Percentiles rank a stretch among this genome's conserved stretches.
Evolutionary conservation across 495 filamentous ascomycete species (phyloP).

Genomic region (Neurospora sp.): DNA sequence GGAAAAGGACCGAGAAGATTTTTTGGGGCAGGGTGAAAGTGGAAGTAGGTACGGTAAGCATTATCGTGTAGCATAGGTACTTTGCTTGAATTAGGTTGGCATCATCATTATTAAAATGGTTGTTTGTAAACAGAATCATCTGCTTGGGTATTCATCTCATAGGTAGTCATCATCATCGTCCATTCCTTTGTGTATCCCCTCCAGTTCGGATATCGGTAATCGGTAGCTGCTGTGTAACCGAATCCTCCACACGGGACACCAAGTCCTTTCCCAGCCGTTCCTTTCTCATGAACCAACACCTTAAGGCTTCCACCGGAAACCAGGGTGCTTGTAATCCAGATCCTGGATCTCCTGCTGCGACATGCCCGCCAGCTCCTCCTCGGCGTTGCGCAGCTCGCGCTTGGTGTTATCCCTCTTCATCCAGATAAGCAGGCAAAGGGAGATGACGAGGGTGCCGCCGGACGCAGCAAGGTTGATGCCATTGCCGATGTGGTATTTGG

Average conservation of each 20-base stretch:
- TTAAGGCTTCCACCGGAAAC: constrained; percentile 52
- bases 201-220: not conserved
- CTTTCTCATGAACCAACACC: not conserved
- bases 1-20: not conserved
- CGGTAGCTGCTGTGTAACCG: not conserved
- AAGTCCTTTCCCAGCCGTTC: not conserved
- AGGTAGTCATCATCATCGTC: not conserved
- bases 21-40: not conserved
- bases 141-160: not conserved
- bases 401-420: constrained; percentile 56
- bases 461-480: constrained; percentile 59
- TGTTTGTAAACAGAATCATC: not conserved
- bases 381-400: constrained; percentile 43
- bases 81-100: not conserved
- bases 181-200: not conserved
- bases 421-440: constrained; percentile 40
- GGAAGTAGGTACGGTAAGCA: not conserved
- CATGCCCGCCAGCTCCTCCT: constrained; percentile 45
- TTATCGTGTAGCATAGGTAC: not conserved
- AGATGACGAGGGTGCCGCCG: constrained; percentile 39
- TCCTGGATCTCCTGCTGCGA: constrained; percentile 49
- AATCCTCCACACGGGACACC: not conserved
- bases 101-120: not conserved
- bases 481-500: constrained; percentile 64
- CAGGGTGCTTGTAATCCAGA: constrained; percentile 64